A percentile compares a stretch with the other conserved stretches of the same genome.
These are phyloP conservation scores for Carex parvula DNA, from an alignment of 176 grass and related monocot genomes.

Conservation along the genomic window DNA sequence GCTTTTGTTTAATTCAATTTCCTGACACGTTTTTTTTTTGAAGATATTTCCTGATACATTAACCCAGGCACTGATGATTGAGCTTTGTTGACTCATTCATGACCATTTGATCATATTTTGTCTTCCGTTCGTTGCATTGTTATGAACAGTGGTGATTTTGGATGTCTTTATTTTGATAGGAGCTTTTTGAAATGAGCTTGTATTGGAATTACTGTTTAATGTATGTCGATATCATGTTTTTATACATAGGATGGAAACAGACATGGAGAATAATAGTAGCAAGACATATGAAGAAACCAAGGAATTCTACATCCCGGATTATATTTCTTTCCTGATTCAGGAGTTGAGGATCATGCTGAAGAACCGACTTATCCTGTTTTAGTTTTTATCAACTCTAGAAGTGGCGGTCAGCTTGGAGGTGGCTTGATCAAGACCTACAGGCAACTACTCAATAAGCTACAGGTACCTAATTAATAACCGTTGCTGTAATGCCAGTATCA, in stretches of 20 bases:
- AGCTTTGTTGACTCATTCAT: background rate
- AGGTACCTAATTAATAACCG: slow-evolving; percentile 44
- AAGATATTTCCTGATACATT: background rate
- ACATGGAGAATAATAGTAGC: slow-evolving; percentile 21
- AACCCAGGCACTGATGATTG: background rate
- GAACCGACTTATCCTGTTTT: slow-evolving; percentile 53
- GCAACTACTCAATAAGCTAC: slow-evolving; percentile 64
- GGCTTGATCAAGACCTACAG: slow-evolving; percentile 72
- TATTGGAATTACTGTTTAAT: background rate
- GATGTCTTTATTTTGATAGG: background rate
- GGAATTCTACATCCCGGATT: slow-evolving; percentile 75
- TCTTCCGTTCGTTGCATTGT: background rate
- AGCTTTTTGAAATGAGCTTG: background rate
- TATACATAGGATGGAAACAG: slow-evolving; percentile 46
- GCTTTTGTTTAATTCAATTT: slow-evolving; percentile 5
- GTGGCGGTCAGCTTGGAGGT: slow-evolving; percentile 79
- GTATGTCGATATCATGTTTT: background rate
- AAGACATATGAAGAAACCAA: slow-evolving; percentile 33
- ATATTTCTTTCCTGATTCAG: slow-evolving; percentile 54
- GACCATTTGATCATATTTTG: background rate
- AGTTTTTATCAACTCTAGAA: slow-evolving; percentile 84
- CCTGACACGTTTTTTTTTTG: background rate
- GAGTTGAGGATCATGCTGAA: slow-evolving; percentile 23
- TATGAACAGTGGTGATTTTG: background rate
- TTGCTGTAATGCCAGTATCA: background rate